Evolutionary conservation across 441 rosid genomes (phyloP).

Genomic region (Gossypium davidsonii): DNA sequence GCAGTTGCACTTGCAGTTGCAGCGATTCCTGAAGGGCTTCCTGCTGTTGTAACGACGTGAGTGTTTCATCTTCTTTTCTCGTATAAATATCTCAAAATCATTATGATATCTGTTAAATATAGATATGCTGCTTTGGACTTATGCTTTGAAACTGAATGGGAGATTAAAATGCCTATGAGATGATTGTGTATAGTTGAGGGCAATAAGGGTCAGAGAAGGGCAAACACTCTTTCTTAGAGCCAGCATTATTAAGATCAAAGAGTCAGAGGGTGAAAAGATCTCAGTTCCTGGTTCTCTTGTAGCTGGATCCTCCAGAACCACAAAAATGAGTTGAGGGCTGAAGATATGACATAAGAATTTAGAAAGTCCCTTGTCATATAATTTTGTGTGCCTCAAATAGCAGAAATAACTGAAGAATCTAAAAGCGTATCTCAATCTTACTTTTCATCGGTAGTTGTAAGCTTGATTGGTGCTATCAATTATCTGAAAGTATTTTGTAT

Average conservation of each 20-base stretch:
- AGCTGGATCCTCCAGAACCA: no score
- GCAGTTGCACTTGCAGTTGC: conserved; percentile 99
- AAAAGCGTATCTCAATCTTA: background rate
- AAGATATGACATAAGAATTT: background rate
- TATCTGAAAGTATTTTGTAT: background rate
- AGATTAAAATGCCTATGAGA: background rate
- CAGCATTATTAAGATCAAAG: no score
- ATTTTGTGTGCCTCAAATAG: background rate
- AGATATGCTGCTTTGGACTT: background rate
- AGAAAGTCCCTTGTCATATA: background rate
- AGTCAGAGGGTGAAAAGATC: no score
- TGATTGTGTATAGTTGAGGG: background rate
- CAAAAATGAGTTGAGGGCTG: background rate
- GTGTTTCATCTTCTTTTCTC: conserved; percentile 27
- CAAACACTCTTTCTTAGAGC: no score
- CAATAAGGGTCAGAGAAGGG: no score
- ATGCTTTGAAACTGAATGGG: conserved; percentile 5
- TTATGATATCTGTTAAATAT: conserved; percentile 3
- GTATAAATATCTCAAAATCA: background rate
- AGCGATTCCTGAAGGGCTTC: conserved; percentile 99
- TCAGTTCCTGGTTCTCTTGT: no score
- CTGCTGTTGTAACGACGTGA: conserved; percentile 99
- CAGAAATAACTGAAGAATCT: background rate
- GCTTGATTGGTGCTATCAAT: conserved; percentile 2
- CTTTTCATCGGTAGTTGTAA: background rate